Conservation (phyloP, 2,329 filamentous ascomycete genomes). For the Chaetomium strumarium region DNA sequence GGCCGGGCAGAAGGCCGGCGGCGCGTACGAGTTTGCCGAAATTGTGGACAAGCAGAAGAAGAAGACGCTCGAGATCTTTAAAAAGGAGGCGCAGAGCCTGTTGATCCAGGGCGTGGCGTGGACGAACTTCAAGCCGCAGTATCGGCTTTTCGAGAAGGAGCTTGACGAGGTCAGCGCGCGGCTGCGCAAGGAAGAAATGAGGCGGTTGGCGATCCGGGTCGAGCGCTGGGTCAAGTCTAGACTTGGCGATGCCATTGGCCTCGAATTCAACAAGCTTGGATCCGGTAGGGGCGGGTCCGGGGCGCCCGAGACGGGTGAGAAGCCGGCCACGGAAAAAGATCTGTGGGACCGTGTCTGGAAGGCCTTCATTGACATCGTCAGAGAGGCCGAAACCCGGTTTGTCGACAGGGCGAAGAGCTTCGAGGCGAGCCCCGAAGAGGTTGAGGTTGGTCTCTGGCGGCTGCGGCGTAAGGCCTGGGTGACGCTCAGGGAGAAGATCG, state of each 20-base stretch:
- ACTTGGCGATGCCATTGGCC: slow-evolving; percentile 76
- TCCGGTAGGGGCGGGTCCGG: slow-evolving; percentile 78
- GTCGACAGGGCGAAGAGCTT: slow-evolving; percentile 86
- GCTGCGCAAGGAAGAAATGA: slow-evolving; percentile 92
- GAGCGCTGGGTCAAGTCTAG: slow-evolving; percentile 91
- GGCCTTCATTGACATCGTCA: slow-evolving; percentile 74
- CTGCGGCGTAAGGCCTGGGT: slow-evolving; percentile 92
- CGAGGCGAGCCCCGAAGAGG: slow-evolving; percentile 84
- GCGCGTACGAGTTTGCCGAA: slow-evolving; percentile 87
- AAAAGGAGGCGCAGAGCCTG: slow-evolving; percentile 66
- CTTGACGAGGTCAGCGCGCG: slow-evolving; percentile 81
- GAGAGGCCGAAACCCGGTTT: slow-evolving; percentile 80
- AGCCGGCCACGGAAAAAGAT: slow-evolving; percentile 68
- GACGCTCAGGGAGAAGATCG: slow-evolving; percentile 80
- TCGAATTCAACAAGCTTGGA: slow-evolving; percentile 95
- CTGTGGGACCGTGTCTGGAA: slow-evolving; percentile 96
- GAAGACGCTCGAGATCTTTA: slow-evolving; percentile 68
- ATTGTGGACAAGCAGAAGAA: slow-evolving; percentile 82
- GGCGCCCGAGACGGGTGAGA: slow-evolving; percentile 71
- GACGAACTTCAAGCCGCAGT: slow-evolving; percentile 81
- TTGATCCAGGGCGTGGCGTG: slow-evolving; percentile 75
- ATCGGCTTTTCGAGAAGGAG: slow-evolving; percentile 78
- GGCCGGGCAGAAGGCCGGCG: slow-evolving; percentile 84
- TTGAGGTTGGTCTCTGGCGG: slow-evolving; percentile 87
- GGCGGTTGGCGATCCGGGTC: slow-evolving; percentile 79